Evolutionary conservation across 1,284 basidiomycete species (phyloP).

Genomic region (Fomitiporia mediterranea): DNA sequence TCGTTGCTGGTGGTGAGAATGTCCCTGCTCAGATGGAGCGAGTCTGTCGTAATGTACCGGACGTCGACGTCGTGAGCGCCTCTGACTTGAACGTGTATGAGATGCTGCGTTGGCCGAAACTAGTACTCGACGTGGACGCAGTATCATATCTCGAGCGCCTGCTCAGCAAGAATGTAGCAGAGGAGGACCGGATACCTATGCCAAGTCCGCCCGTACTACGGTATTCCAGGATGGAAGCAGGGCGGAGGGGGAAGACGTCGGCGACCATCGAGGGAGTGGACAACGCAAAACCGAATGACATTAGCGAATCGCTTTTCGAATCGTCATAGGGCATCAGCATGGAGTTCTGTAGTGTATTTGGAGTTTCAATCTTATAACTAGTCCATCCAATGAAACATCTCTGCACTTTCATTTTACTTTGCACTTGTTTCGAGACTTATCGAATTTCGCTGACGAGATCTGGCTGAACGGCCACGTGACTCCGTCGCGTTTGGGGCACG

Average conservation of each 20-base stretch:
- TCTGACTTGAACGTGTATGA: slow-evolving; percentile 75
- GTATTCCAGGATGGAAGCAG: slow-evolving; percentile 13
- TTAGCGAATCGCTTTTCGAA: slow-evolving; percentile 13
- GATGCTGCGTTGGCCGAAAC: slow-evolving; percentile 67
- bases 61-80: slow-evolving; percentile 56
- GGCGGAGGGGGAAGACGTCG: slow-evolving; percentile 16
- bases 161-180: slow-evolving; percentile 37
- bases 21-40: slow-evolving; percentile 51
- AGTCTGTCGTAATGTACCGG: slow-evolving; percentile 60
- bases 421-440: too few relatives aligned
- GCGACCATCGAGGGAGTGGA: slow-evolving; percentile 14
- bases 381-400: neutral
- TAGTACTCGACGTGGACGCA: slow-evolving; percentile 68
- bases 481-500: neutral
- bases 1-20: slow-evolving; percentile 60
- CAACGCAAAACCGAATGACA: neutral
- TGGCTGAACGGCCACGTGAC: slow-evolving; percentile 12
- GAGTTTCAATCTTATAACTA: neutral
- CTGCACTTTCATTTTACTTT: too few relatives aligned
- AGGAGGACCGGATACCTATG: slow-evolving; percentile 16
- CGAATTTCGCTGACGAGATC: too few relatives aligned
- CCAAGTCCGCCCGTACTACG: slow-evolving; percentile 15
- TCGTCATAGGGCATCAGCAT: neutral
- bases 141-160: slow-evolving; percentile 64
- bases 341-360: neutral